phyloP scores from a whole-genome alignment of 768 basidiomycete genomes.

The Candolleomyces eurysporus region DNA sequence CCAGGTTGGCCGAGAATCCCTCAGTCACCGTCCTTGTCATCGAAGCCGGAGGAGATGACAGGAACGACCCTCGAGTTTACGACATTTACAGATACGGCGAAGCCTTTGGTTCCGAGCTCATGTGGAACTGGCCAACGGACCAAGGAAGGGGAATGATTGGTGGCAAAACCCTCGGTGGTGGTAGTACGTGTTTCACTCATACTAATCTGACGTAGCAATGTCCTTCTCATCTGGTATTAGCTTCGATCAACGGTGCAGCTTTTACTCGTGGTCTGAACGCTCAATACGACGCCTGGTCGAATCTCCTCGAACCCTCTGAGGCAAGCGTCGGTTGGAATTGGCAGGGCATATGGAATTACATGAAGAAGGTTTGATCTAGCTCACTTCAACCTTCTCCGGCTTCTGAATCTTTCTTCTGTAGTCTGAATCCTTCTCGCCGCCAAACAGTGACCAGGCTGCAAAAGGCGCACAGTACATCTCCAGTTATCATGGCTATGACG shows the following conservation, averaged over 20 bases:
- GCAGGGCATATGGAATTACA: slow-evolving; percentile 40
- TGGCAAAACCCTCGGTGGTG: slow-evolving; percentile 47
- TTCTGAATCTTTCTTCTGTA: slow-evolving; percentile 40
- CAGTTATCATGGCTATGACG: slow-evolving; percentile 49
- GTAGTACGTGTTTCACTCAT: slow-evolving; percentile 25
- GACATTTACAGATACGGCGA: slow-evolving; percentile 44
- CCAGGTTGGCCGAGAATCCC: slow-evolving; percentile 44
- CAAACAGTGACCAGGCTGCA: slow-evolving; percentile 28
- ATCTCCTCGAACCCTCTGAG: slow-evolving; percentile 29
- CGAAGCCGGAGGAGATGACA: slow-evolving; percentile 50
- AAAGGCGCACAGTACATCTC: slow-evolving; percentile 37
- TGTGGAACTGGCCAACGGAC: slow-evolving; percentile 47
- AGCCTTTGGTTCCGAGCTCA: slow-evolving; percentile 40
- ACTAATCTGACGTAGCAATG: background rate
- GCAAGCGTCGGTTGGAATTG: slow-evolving; percentile 47
- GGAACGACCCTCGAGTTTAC: slow-evolving; percentile 41
- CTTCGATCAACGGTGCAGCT: slow-evolving; percentile 48
- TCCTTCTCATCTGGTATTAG: slow-evolving; percentile 13
- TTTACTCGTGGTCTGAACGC: slow-evolving; percentile 33
- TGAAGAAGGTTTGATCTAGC: slow-evolving; percentile 41
- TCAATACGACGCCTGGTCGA: slow-evolving; percentile 34
- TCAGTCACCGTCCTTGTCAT: slow-evolving; percentile 43
- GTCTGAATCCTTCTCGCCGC: slow-evolving; percentile 57
- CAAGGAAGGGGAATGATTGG: slow-evolving; percentile 37
- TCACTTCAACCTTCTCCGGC: slow-evolving; percentile 19